These are phyloP conservation scores for Chlamydomonas asymmetrica DNA, from an alignment of 139 green algal genomes.

Conservation along the genomic window DNA sequence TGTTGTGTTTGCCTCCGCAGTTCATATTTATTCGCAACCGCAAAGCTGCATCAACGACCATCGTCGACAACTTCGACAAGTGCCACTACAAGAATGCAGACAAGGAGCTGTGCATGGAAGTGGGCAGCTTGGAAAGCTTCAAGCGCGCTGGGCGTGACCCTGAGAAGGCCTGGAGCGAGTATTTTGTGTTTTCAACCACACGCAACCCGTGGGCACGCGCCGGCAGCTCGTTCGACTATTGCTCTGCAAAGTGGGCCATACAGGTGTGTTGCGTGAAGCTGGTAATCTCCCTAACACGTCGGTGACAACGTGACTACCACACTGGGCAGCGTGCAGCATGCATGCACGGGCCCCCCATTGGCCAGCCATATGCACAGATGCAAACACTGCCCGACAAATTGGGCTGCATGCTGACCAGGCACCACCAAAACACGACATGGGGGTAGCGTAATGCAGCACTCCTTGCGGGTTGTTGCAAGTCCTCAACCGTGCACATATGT, in stretches of 20 bases:
- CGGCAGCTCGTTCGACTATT: conserved; percentile 26
- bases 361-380: too few relatives aligned
- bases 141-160: not conserved
- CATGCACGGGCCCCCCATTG: too few relatives aligned
- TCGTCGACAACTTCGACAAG: conserved; percentile 31
- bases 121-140: conserved; percentile 5
- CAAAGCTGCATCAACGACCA: conserved; percentile 21
- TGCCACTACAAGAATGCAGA: conserved; percentile 19
- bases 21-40: conserved; percentile 32
- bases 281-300: too few relatives aligned
- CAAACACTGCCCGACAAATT: too few relatives aligned
- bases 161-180: conserved; percentile 13
- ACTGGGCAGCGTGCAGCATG: too few relatives aligned
- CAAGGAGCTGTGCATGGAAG: conserved; percentile 21
- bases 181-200: conserved; percentile 27
- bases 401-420: too few relatives aligned
- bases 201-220: conserved; percentile 24
- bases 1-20: too few relatives aligned
- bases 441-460: too few relatives aligned
- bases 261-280: conserved; percentile 1
- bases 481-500: too few relatives aligned
- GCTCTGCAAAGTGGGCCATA: conserved; percentile 25
- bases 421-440: too few relatives aligned
- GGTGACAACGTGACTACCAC: too few relatives aligned
- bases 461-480: too few relatives aligned